Evolutionary conservation across 805 yeast species (phyloP), one percentile per base, ranked within the genome.

Genomic region (Schizosaccharomyces pombe): DNA sequence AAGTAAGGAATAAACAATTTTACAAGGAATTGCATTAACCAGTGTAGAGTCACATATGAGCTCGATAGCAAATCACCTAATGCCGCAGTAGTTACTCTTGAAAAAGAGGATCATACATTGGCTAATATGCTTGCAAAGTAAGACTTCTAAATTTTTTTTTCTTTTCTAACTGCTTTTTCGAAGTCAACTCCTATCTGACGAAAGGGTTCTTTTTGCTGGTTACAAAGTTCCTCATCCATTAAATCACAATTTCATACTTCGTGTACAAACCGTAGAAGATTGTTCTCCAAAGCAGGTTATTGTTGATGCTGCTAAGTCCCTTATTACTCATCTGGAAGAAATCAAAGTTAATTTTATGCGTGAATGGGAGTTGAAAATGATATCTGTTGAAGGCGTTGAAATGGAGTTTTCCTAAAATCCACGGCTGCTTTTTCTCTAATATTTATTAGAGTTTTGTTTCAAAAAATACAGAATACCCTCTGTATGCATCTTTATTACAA

Each of bases 221-320:
- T 91, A 91, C 73, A 91, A 91, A 67, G 86, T 91, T 47, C 97
- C 91, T 69, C 99, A 91, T 69, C 99, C 99, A 6, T 72, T 91
- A 59, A 91, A 91, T 68, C 96, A 98, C 40, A 85, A 84, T 66
- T 91, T 91, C 62, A 79, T 89, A 51, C 77, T 91, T 78, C 78
- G 98, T 69, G 76, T 91, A 37, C 99, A 91, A 67, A 89, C 97
- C 0, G 94, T 85, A 62, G 97, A 91, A 60, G 95, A 91, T 54
- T 86, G 86, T 65, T 75, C 85, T 40, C 98, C 98, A 31, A 78
- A 80, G 63, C 85, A 81, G 57, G 97, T 97, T 1, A 73, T 91
- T 63, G 82, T 77, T 63, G 84, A 82, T 61, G 97, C 98, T 1
- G 87, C 96, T 67, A 77, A 84, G 58, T 72, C 80, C 51, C 74